Percentiles rank a stretch among this genome's conserved stretches.
These are phyloP conservation scores for Peronospora destructor DNA, from an alignment of 352 stramenopile species.

Conservation along the genomic window DNA sequence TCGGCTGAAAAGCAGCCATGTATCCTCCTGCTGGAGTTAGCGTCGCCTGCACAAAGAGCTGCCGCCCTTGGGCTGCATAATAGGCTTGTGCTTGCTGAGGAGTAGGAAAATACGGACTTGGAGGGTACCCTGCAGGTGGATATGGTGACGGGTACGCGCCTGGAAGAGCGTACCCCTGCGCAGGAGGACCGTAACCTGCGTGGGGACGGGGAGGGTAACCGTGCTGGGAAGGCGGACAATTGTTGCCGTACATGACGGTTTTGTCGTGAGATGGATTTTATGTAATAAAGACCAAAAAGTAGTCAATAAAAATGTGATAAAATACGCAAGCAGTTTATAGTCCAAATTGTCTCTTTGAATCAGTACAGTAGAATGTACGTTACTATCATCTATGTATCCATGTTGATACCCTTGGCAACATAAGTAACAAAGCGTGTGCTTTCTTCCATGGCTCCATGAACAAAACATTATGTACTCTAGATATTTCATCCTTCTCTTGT, in stretches of 20 bases:
- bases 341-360: too few species aligned
- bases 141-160: constrained; percentile 37
- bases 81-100: constrained; percentile 47
- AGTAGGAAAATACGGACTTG: constrained; percentile 31
- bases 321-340: too few species aligned
- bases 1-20: constrained; percentile 32
- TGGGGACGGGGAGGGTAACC: constrained; percentile 22
- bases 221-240: constrained; percentile 13
- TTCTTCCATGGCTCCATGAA: too few species aligned
- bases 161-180: constrained; percentile 17
- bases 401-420: too few species aligned
- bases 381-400: too few species aligned
- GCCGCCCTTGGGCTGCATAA: constrained; percentile 58
- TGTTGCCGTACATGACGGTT: constrained; percentile 31
- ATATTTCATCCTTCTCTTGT: neutral
- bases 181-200: constrained; percentile 19
- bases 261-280: too few species aligned
- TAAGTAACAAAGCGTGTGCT: too few species aligned
- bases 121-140: constrained; percentile 28
- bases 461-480: neutral
- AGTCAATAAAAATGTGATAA: too few species aligned
- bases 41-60: constrained; percentile 64
- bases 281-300: too few species aligned
- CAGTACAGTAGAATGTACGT: too few species aligned
- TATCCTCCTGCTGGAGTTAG: constrained; percentile 25